Percentiles rank a stretch among this genome's conserved stretches.
Conservation (phyloP, 106 monocot species). For the Hemerocallis citrina region DNA sequence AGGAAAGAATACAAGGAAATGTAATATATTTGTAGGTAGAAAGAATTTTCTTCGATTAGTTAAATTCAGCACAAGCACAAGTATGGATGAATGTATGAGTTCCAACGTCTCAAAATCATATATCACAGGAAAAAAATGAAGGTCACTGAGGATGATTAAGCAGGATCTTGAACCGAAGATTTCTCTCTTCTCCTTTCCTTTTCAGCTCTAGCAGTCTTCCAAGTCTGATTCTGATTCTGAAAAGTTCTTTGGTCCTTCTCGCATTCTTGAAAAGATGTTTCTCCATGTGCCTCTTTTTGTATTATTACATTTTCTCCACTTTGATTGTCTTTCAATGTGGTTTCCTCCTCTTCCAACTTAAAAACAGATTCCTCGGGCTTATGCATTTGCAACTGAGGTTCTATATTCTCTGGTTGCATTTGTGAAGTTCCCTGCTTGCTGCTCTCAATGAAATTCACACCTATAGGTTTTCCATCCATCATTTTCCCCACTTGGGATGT, state of each 20-base stretch:
- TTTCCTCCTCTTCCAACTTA: not conserved
- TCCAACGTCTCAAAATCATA: not conserved
- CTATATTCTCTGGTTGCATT: not conserved
- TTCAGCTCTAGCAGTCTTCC: constrained; percentile 5
- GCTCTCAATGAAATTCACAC: not conserved
- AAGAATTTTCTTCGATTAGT: constrained; percentile 4
- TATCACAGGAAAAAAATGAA: not conserved
- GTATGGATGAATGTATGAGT: not conserved
- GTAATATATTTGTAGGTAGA: constrained; percentile 4
- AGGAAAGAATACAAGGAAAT: not conserved
- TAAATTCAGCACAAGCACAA: too few species aligned
- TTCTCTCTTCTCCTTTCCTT: not conserved
- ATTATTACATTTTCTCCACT: not conserved
- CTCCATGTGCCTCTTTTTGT: not conserved
- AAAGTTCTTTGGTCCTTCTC: constrained; percentile 2
- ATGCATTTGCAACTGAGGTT: not conserved
- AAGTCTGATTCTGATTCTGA: constrained; percentile 1
- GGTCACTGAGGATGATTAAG: not conserved
- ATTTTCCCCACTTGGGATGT: not conserved
- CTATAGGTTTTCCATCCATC: not conserved
- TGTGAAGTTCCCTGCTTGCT: not conserved
- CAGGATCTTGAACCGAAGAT: not conserved
- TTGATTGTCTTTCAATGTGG: not conserved
- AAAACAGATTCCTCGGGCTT: not conserved
- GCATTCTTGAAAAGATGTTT: not conserved